phyloP scores from a whole-genome alignment of 495 filamentous ascomycete genomes.

The Ramalina peruviana region DNA sequence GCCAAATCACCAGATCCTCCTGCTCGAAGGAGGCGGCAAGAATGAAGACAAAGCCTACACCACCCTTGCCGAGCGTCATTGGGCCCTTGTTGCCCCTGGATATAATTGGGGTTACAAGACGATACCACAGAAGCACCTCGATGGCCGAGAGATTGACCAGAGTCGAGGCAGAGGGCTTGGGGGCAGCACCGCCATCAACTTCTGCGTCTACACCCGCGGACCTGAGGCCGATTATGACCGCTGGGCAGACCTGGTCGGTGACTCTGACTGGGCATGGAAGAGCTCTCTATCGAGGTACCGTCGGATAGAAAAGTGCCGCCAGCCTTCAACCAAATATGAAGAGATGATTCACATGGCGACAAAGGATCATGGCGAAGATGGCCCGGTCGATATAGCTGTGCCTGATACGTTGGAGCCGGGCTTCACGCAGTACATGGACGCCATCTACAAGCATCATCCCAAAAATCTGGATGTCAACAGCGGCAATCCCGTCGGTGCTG shows the following conservation, averaged over 20 bases:
- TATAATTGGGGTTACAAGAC: slow-evolving; percentile 52
- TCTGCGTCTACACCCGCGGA: slow-evolving; percentile 42
- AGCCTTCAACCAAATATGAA: slow-evolving; percentile 22
- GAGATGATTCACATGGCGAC: slow-evolving; percentile 21
- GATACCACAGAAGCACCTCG: slow-evolving; percentile 35
- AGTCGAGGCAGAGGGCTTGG: slow-evolving; percentile 46
- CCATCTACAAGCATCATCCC: slow-evolving; percentile 24
- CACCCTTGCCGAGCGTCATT: slow-evolving; percentile 38
- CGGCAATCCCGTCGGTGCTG: slow-evolving; percentile 46
- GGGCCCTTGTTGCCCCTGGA: slow-evolving; percentile 30
- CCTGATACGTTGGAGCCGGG: slow-evolving; percentile 51
- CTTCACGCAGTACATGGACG: slow-evolving; percentile 41
- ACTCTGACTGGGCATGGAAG: slow-evolving; percentile 37
- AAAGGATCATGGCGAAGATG: slow-evolving; percentile 35
- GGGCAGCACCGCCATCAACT: slow-evolving; percentile 50
- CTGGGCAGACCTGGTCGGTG: slow-evolving; percentile 28
- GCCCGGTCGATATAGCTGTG: slow-evolving; percentile 59
- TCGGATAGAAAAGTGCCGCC: slow-evolving; percentile 38
- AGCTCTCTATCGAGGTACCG: slow-evolving; percentile 29
- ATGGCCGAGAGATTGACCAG: slow-evolving; percentile 38
- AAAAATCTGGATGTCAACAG: slow-evolving; percentile 44
- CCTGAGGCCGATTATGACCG: slow-evolving; percentile 46
- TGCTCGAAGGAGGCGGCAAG: slow-evolving; percentile 42
- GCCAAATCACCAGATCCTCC: slow-evolving; percentile 34
- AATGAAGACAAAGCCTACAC: slow-evolving; percentile 34